A percentile compares a stretch with the other conserved stretches of the same genome.
Evolutionary conservation across 768 basidiomycete species (phyloP).

Genomic region (Agaricus subrufescens): DNA sequence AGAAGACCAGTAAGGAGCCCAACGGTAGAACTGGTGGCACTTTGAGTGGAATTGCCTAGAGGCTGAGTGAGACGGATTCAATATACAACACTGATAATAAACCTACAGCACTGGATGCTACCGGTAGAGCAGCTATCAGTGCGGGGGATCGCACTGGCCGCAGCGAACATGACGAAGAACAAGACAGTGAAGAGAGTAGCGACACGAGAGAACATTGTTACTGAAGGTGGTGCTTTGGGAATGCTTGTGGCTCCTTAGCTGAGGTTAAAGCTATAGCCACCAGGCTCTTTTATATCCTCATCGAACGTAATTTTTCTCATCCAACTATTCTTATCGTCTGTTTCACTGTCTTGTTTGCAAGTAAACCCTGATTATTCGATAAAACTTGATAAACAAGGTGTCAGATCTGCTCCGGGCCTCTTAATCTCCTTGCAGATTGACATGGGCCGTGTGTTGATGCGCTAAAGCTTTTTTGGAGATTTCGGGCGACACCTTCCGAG

Average conservation of each 20-base stretch:
- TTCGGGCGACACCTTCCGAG: too few relatives aligned
- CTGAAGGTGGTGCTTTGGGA: constrained; percentile 5
- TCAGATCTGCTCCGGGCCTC: too few relatives aligned
- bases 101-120: constrained; percentile 19
- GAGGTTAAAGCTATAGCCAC: not conserved
- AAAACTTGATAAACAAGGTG: too few relatives aligned
- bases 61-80: not conserved
- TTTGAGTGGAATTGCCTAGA: constrained; percentile 14
- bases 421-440: too few relatives aligned
- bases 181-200: constrained; percentile 17
- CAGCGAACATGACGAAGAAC: constrained; percentile 21
- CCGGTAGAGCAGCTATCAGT: constrained; percentile 22
- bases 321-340: too few relatives aligned
- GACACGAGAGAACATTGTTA: constrained; percentile 24
- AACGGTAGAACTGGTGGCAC: not conserved
- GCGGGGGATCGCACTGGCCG: constrained; percentile 20
- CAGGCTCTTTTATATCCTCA: too few relatives aligned
- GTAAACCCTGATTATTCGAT: too few relatives aligned
- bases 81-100: not conserved
- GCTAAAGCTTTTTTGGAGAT: too few relatives aligned
- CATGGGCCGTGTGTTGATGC: too few relatives aligned
- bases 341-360: too few relatives aligned
- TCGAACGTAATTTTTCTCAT: too few relatives aligned
- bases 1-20: constrained; percentile 11
- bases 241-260: constrained; percentile 18